These are phyloP conservation scores for Trametes maxima DNA, from an alignment of 768 basidiomycete genomes.

Conservation along the genomic window DNA sequence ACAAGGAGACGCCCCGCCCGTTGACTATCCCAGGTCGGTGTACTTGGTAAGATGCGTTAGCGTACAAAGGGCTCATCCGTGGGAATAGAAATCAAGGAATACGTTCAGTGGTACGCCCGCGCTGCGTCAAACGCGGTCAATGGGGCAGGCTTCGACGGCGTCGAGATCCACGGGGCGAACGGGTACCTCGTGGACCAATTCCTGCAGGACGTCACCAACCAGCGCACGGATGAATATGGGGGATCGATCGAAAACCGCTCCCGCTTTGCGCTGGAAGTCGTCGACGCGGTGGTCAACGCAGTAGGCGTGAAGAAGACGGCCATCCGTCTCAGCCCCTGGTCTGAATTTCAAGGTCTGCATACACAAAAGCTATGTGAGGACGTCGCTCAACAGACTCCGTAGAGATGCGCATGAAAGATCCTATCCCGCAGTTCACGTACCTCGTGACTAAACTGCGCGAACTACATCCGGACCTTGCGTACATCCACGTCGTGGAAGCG, in stretches of 20 bases:
- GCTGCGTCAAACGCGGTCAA: conserved; percentile 34
- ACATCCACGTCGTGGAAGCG: conserved; percentile 38
- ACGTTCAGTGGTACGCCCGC: conserved; percentile 33
- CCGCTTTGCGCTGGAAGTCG: conserved; percentile 46
- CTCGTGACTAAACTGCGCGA: conserved; percentile 10
- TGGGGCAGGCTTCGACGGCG: conserved; percentile 30
- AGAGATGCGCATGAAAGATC: conserved; percentile 55
- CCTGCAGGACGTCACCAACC: conserved; percentile 39
- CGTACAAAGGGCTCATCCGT: background rate
- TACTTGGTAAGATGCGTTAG: conserved; percentile 9
- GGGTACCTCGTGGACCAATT: conserved; percentile 42
- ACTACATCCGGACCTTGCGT: conserved; percentile 5
- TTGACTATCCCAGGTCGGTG: conserved; percentile 26
- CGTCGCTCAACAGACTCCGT: background rate
- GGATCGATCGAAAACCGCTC: conserved; percentile 47
- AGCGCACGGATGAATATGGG: conserved; percentile 49
- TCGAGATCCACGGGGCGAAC: conserved; percentile 28
- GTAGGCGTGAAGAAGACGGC: conserved; percentile 44
- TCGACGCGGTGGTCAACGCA: conserved; percentile 39
- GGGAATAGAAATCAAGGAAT: conserved; percentile 38
- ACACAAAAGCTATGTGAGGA: no score
- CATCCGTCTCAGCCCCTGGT: conserved; percentile 41
- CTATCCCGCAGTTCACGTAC: conserved; percentile 54
- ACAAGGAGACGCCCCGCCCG: conserved; percentile 21
- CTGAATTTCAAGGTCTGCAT: conserved; percentile 31